A percentile compares a stretch with the other conserved stretches of the same genome.
Conservation (phyloP, 2,329 filamentous ascomycete species). For the Penicillium sp. region DNA sequence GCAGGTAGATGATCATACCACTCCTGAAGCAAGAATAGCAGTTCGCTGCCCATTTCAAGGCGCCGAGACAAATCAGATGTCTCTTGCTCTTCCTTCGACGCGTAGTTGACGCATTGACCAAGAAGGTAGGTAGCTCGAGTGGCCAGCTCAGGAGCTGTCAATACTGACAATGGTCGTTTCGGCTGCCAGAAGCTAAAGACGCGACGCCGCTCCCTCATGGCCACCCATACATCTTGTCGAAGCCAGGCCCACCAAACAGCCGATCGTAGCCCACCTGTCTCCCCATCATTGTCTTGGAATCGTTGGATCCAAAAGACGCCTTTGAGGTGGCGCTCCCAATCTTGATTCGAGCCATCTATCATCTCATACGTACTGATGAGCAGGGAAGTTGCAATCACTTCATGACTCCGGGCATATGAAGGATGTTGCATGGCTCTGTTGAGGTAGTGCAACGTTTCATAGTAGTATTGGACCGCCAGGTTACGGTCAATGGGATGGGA, state of each 20-base stretch:
- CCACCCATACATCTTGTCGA: slow-evolving; percentile 70
- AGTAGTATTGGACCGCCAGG: slow-evolving; percentile 62
- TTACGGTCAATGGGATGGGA: slow-evolving; percentile 42
- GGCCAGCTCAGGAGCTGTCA: slow-evolving; percentile 62
- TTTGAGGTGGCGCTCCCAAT: slow-evolving; percentile 68
- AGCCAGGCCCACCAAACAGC: slow-evolving; percentile 72
- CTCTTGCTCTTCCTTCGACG: slow-evolving; percentile 58
- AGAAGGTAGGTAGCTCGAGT: slow-evolving; percentile 61
- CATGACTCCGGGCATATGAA: slow-evolving; percentile 63
- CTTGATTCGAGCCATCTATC: slow-evolving; percentile 63
- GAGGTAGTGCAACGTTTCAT: slow-evolving; percentile 67
- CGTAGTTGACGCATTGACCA: slow-evolving; percentile 64
- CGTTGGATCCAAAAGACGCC: slow-evolving; percentile 71
- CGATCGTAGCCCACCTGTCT: slow-evolving; percentile 61
- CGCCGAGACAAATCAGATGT: slow-evolving; percentile 50
- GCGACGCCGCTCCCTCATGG: slow-evolving; percentile 63
- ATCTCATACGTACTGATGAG: slow-evolving; percentile 70
- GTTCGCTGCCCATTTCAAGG: slow-evolving; percentile 54
- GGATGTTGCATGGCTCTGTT: slow-evolving; percentile 65
- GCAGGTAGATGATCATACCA: slow-evolving; percentile 54
- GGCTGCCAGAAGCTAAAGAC: slow-evolving; percentile 66
- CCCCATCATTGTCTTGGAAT: slow-evolving; percentile 66
- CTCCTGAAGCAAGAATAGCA: slow-evolving; percentile 58
- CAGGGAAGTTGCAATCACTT: slow-evolving; percentile 65
- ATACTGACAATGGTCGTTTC: slow-evolving; percentile 53